Evolutionary conservation across 306 rosid species (phyloP).

Genomic region (Echinosophora koreensis): DNA sequence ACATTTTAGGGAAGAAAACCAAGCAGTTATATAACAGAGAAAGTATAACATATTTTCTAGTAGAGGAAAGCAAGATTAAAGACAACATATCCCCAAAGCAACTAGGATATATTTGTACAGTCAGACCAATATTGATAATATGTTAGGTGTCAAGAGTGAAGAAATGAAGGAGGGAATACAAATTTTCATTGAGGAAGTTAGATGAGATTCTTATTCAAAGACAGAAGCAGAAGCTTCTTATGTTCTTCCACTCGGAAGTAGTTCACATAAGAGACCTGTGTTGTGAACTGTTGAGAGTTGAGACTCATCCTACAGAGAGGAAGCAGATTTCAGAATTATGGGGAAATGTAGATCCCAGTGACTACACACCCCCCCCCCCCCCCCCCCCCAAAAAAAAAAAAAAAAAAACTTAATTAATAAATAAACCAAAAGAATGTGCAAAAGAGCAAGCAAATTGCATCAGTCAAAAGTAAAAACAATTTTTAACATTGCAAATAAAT

Average conservation of each 20-base stretch:
- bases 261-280: neutral
- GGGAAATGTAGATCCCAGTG: conserved; percentile 3
- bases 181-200: conserved; percentile 10
- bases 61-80: conserved; percentile 24
- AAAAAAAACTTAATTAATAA: no score
- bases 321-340: neutral
- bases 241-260: conserved; percentile 6
- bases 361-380: neutral
- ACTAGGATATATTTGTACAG: conserved; percentile 14
- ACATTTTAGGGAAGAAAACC: conserved; percentile 12
- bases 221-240: neutral
- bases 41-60: conserved; percentile 15
- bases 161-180: conserved; percentile 11
- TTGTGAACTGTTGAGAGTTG: neutral
- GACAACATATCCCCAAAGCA: neutral
- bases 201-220: conserved; percentile 24
- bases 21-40: conserved; percentile 11
- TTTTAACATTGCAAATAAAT: conserved; percentile 17
- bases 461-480: conserved; percentile 35
- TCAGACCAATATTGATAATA: conserved; percentile 14
- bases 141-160: neutral
- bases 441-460: neutral
- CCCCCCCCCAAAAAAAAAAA: neutral
- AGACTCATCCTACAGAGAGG: neutral
- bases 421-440: neutral